Percentiles rank a stretch among this genome's conserved stretches.
These are phyloP conservation scores for Emmonsia crescens DNA, from an alignment of 2,329 filamentous ascomycete genomes.

Conservation along the genomic window DNA sequence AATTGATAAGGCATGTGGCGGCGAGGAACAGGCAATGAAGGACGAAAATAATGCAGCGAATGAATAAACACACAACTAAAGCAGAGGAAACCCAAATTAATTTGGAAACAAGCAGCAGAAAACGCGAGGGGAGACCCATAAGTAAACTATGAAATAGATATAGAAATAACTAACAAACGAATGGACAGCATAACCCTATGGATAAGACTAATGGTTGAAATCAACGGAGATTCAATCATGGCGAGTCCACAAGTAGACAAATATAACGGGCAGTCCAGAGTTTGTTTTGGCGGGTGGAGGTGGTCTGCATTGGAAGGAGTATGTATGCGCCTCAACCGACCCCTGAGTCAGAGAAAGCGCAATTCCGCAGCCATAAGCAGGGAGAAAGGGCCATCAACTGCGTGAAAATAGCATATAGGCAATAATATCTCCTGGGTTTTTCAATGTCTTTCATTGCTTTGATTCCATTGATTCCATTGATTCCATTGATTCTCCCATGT, in stretches of 20 bases:
- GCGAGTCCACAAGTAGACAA: background rate
- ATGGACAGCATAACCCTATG: background rate
- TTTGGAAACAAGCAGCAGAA: background rate
- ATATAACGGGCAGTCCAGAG: background rate
- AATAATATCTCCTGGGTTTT: background rate
- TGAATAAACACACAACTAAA: background rate
- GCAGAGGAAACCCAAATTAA: background rate
- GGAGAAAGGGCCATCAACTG: background rate
- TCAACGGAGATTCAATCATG: background rate
- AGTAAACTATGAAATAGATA: background rate
- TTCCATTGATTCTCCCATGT: background rate
- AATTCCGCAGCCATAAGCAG: background rate
- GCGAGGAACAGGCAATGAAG: background rate
- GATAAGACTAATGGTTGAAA: background rate
- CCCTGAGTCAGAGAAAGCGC: background rate
- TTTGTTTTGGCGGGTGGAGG: background rate
- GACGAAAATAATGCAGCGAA: background rate
- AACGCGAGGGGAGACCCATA: background rate
- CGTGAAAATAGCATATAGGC: background rate
- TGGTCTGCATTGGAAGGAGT: background rate
- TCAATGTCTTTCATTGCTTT: background rate
- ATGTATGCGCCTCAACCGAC: background rate
- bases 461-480: background rate
- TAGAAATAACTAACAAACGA: background rate
- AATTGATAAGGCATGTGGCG: background rate